Conservation (phyloP, 345 rosid genomes). For the Hibiscus syriacus region DNA sequence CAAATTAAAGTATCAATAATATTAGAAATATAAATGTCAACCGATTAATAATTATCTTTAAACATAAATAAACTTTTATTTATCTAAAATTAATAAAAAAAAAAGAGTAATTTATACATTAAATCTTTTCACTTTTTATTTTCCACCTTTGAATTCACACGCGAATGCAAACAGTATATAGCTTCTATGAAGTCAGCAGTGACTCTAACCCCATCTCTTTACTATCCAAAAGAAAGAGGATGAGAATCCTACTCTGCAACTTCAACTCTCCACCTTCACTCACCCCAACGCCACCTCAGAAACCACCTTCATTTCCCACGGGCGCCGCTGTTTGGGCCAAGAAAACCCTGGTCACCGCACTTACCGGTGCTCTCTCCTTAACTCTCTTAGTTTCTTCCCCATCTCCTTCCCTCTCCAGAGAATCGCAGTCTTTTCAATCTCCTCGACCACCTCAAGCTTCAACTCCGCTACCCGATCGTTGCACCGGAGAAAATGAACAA, state of each 20-base stretch:
- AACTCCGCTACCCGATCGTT: slow-evolving; percentile 30
- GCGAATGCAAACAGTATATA: neutral
- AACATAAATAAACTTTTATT: too few relatives aligned
- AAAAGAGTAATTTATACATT: too few relatives aligned
- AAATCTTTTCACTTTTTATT: too few relatives aligned
- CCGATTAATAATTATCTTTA: too few relatives aligned
- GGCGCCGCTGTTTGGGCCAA: slow-evolving; percentile 15
- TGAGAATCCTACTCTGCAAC: slow-evolving; percentile 42
- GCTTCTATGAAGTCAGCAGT: neutral
- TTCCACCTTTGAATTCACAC: neutral
- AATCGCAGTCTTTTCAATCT: slow-evolving; percentile 26
- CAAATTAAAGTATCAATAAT: too few relatives aligned
- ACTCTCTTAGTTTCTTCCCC: slow-evolving; percentile 54
- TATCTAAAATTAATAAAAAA: too few relatives aligned
- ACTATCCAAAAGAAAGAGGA: slow-evolving; percentile 13
- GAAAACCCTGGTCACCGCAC: slow-evolving; percentile 32
- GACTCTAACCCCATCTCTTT: neutral
- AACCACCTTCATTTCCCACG: neutral
- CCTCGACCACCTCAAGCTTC: slow-evolving; percentile 13
- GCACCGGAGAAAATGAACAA: slow-evolving; percentile 40
- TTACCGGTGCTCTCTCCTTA: slow-evolving; percentile 54
- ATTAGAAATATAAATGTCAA: too few relatives aligned
- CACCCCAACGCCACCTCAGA: slow-evolving; percentile 15
- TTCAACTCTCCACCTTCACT: slow-evolving; percentile 25
- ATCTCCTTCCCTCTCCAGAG: slow-evolving; percentile 29